phyloP scores from a whole-genome alignment of 1,139 yeast genomes.

The Meyerozyma athensensis region DNA sequence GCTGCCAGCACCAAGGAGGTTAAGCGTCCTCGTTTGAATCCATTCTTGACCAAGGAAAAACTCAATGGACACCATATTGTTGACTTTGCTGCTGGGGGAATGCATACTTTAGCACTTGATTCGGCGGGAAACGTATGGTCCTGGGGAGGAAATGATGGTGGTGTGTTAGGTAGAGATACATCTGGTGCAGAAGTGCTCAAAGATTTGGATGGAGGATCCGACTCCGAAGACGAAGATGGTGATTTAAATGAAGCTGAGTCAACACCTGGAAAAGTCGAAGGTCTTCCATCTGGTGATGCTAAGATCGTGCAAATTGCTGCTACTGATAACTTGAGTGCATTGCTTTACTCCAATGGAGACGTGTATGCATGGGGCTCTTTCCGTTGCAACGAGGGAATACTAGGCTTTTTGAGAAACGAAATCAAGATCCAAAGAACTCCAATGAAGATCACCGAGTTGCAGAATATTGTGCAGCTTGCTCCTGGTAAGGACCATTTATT shows the following conservation, averaged over 20 bases:
- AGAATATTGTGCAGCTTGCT: constrained; percentile 78
- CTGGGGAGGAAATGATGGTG: constrained; percentile 96
- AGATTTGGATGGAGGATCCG: constrained; percentile 65
- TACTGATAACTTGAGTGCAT: constrained; percentile 86
- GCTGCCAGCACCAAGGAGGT: constrained; percentile 83
- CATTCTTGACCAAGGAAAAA: constrained; percentile 57
- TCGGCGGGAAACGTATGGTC: constrained; percentile 76
- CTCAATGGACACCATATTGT: constrained; percentile 48
- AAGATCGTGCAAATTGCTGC: constrained; percentile 83
- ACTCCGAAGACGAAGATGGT: constrained; percentile 71
- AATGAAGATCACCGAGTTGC: constrained; percentile 53
- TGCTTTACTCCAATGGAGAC: constrained; percentile 72
- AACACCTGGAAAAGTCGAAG: constrained; percentile 75
- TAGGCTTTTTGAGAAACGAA: constrained; percentile 68
- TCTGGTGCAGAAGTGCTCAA: constrained; percentile 62
- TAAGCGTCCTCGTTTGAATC: constrained; percentile 89
- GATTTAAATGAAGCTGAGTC: constrained; percentile 85
- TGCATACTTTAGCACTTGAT: constrained; percentile 86
- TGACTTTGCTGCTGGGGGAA: constrained; percentile 91
- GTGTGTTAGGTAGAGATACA: constrained; percentile 83
- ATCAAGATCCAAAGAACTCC: constrained; percentile 67
- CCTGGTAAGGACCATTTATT: constrained; percentile 90
- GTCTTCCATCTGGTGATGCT: constrained; percentile 47
- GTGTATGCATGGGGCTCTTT: constrained; percentile 98
- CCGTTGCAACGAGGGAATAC: constrained; percentile 84